Base-by-base conservation (phyloP, 441 rosid genomes). In the Corymbia calophylla region DNA sequence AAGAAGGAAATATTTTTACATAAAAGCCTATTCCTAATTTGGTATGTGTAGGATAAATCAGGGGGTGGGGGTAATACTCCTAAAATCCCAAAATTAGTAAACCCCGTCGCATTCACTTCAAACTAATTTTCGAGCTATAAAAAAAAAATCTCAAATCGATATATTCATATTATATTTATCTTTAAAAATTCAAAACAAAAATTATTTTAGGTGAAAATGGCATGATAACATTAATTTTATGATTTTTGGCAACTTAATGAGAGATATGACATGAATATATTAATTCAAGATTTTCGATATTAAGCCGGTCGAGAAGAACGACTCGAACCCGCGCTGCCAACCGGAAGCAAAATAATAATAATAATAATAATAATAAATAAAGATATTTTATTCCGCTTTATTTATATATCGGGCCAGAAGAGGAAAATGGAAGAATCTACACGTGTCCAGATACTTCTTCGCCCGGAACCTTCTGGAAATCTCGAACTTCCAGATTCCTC, bases 211-310 rank as follows among this genome's bases (percentile, higher is more conserved):
- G 9, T 14, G 10, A 64, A 64, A 64, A n/a, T 1, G 0, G 3
- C 1, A 1, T 1, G 0, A n/a, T 4, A 2, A 0, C n/a, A 64
- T 64, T 1, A 0, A 64, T 64, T 39, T 64, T n/a, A 14, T n/a
- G 70, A 64, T n/a, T 64, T n/a, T n/a, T n/a, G 35, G 44, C 2
- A n/a, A 64, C 35, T n/a, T 39, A 39, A 39, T 5, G 44, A 39
- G 44, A 39, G 6, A 39, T 5, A 39, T 39, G 5, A 5, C 44
- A 5, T 5, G 44, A 39, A 39, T 29, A 62, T 16, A 29, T 15
- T 32, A 6, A 29, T 62, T 62, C 15, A 4, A n/a, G 18, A 62
- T 62, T 62, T 62, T 0, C 18, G 2, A 13, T 62, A 14, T 14
- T 18, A 5, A 18, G 8, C 18, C 1, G 13, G 6, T 0, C 3